Percentiles rank a stretch among this genome's conserved stretches.
Evolutionary conservation across 73 alveolate genomes (phyloP).

Genomic region (Diophrys appendiculata): DNA sequence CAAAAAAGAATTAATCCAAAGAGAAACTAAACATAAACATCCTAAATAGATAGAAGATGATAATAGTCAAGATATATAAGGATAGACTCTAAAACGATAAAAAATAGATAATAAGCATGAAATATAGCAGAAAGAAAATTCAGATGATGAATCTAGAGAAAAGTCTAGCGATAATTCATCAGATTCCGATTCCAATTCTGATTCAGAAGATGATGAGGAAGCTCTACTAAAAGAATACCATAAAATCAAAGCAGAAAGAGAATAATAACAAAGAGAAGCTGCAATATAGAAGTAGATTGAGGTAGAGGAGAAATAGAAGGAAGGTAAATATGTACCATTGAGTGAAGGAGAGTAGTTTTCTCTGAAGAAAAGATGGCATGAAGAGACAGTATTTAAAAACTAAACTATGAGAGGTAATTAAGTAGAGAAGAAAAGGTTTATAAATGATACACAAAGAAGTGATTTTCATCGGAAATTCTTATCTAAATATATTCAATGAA

Average conservation of each 20-base stretch:
- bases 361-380: slow-evolving; percentile 96
- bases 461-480: slow-evolving; percentile 94
- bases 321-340: no score
- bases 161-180: no score
- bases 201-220: slow-evolving; percentile 76
- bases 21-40: no score
- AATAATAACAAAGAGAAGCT: slow-evolving; percentile 79
- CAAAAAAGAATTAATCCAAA: slow-evolving; percentile 47
- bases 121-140: no score
- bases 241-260: slow-evolving; percentile 88
- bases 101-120: no score
- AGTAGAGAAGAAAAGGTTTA: slow-evolving; percentile 86
- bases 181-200: no score
- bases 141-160: no score
- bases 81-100: no score
- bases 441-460: slow-evolving; percentile 96
- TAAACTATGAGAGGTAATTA: slow-evolving; percentile 87
- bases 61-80: no score
- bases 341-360: no score
- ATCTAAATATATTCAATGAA: slow-evolving; percentile 79
- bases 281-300: slow-evolving; percentile 43
- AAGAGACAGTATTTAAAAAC: slow-evolving; percentile 94
- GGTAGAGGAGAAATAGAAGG: slow-evolving; percentile 37
- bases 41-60: no score
- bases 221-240: slow-evolving; percentile 89